Base-by-base conservation (phyloP, 257 asterid species). In the Datura wrightii region DNA sequence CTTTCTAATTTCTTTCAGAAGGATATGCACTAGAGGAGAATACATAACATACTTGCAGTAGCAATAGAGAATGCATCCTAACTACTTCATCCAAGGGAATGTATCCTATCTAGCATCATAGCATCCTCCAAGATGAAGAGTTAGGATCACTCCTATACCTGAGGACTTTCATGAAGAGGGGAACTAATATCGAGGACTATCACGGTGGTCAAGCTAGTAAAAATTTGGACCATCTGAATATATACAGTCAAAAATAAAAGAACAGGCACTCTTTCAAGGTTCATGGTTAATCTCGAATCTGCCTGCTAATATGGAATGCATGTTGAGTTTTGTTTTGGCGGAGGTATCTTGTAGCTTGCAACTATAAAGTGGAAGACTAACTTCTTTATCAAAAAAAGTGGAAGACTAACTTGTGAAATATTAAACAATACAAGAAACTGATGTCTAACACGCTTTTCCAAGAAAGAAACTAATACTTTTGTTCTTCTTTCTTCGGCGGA, bases 91-190 rank as follows among this genome's bases (percentile, higher is more conserved):
- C 31, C 0, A 24, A 76, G 19, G 10, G 19, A 76, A 31, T 52
- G 56, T 31, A 50, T 76, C 63, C 63, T 52, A 31, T 76, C 42
- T 48, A 76, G 31, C 15, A 2, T 24, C 62, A 52, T 31, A 76
- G 14, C 62, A 76, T 76, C 5, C 81, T 76, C 81, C 81, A 76
- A 52, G 82, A 76, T 76, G 82, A 76, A 76, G 82, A 76, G 48
- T 76, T 76, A 14, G 82, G 82, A 76, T 76, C 19, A 76, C 31
- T 76, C 14, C 41, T 50, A 31, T 76, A 31, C 63, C 31, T 34
- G 62, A 76, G 19, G 63, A 76, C 13, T 76, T 31, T 31, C 63
- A 76, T 14, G 62, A 50, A 50, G 62, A 76, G 82, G 55, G 54
- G 82, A 76, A 7, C 46, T 76, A 31, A 31, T 31, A 24, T 31